A percentile compares a stretch with the other conserved stretches of the same genome.
Evolutionary conservation across 805 yeast species (phyloP).

Genomic region (Barnettozyma sucrosica): DNA sequence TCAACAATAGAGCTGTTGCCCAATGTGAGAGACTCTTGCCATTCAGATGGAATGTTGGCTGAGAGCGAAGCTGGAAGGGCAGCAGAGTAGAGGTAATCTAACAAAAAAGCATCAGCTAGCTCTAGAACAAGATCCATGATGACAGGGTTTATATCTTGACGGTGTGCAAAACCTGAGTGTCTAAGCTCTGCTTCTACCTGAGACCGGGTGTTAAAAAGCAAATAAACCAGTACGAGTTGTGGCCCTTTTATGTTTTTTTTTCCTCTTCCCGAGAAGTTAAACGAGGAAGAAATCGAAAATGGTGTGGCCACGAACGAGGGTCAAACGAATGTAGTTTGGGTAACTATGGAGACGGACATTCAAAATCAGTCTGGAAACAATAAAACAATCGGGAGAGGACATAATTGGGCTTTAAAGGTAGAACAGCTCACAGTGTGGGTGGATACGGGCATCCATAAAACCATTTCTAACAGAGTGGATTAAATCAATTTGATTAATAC

Average conservation of each 20-base stretch:
- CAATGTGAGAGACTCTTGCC: conserved; percentile 26
- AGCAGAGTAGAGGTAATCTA: conserved; percentile 72
- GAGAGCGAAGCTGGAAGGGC: conserved; percentile 54
- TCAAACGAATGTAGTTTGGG: not conserved
- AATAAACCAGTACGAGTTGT: not conserved
- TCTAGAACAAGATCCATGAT: conserved; percentile 90
- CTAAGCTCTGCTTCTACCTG: not conserved
- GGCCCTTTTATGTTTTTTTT: not conserved
- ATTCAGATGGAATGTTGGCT: conserved; percentile 27
- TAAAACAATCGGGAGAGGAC: too few relatives aligned
- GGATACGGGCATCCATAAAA: too few relatives aligned
- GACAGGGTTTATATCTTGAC: not conserved
- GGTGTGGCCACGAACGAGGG: conserved; percentile 10
- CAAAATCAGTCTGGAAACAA: too few relatives aligned
- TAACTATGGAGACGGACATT: too few relatives aligned
- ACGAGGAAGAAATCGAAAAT: not conserved
- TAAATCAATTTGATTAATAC: too few relatives aligned
- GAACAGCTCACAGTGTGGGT: too few relatives aligned
- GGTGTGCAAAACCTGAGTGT: not conserved
- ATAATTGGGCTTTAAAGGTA: too few relatives aligned
- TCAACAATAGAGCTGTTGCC: conserved; percentile 23
- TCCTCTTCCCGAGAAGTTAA: not conserved
- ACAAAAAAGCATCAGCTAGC: conserved; percentile 59
- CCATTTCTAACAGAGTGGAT: too few relatives aligned
- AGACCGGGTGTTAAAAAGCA: not conserved